Conservation (phyloP, 1,284 basidiomycete genomes). For the Ustilago shanxiensis region DNA sequence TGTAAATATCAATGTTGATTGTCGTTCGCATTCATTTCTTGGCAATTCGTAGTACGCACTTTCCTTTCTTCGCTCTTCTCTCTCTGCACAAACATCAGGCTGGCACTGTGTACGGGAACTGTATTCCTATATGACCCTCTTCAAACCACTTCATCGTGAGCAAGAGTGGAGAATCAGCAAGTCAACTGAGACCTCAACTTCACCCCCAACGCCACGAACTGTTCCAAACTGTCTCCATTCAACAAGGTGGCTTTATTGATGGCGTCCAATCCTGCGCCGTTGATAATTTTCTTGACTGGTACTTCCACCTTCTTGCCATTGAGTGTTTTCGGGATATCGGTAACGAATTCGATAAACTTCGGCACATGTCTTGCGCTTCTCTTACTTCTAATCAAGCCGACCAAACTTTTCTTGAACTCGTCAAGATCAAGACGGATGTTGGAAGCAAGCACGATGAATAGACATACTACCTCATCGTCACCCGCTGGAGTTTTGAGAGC, state of each 20-base stretch:
- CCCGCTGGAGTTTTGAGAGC: slow-evolving; percentile 80
- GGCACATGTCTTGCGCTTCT: slow-evolving; percentile 74
- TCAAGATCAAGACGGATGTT: slow-evolving; percentile 53
- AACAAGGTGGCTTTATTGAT: slow-evolving; percentile 82
- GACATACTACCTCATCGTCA: slow-evolving; percentile 83
- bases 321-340: slow-evolving; percentile 82
- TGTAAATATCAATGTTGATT: slow-evolving; percentile 4
- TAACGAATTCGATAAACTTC: slow-evolving; percentile 77
- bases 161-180: neutral
- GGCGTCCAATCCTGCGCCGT: slow-evolving; percentile 78
- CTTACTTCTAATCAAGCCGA: slow-evolving; percentile 75
- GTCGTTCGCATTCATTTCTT: neutral
- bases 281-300: slow-evolving; percentile 84
- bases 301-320: slow-evolving; percentile 89
- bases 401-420: slow-evolving; percentile 74
- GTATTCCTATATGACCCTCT: too few species aligned
- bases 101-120: too few species aligned
- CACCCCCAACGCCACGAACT: slow-evolving; percentile 77
- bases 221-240: slow-evolving; percentile 80
- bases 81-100: neutral
- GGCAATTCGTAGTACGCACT: neutral
- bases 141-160: too few species aligned
- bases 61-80: too few species aligned
- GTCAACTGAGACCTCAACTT: slow-evolving; percentile 72
- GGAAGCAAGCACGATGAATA: slow-evolving; percentile 80